Evolutionary conservation across 768 basidiomycete genomes (phyloP).

Genomic region (Tulasnella sp.): DNA sequence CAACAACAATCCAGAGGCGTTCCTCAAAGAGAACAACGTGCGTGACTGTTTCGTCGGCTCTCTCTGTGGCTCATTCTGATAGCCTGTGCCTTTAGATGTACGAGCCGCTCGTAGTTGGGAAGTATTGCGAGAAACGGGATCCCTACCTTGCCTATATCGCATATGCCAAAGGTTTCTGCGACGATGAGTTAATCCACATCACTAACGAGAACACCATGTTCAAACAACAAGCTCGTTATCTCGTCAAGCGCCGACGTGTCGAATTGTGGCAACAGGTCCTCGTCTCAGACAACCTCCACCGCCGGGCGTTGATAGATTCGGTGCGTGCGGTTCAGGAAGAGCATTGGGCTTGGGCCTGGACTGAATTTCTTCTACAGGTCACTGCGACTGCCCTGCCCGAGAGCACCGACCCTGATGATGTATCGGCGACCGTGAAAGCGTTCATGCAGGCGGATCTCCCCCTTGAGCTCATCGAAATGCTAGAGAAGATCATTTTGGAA

Average conservation of each 20-base stretch:
- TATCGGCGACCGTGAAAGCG: slow-evolving; percentile 95
- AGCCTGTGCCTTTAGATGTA: slow-evolving; percentile 51
- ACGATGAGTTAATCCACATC: slow-evolving; percentile 91
- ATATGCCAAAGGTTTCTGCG: slow-evolving; percentile 97
- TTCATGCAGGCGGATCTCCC: slow-evolving; percentile 96
- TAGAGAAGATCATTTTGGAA: slow-evolving; percentile 98
- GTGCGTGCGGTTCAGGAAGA: slow-evolving; percentile 30
- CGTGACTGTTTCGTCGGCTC: slow-evolving; percentile 25
- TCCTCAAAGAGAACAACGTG: slow-evolving; percentile 98
- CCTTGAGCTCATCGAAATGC: slow-evolving; percentile 88
- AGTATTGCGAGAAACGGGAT: slow-evolving; percentile 98
- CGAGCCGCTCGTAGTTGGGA: slow-evolving; percentile 93
- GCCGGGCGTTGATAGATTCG: slow-evolving; percentile 89
- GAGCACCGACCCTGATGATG: slow-evolving; percentile 95
- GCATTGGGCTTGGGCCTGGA: background rate
- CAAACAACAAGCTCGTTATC: slow-evolving; percentile 97
- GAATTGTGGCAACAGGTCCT: slow-evolving; percentile 98
- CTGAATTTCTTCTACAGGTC: slow-evolving; percentile 39
- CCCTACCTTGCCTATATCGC: slow-evolving; percentile 98
- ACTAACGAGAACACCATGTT: slow-evolving; percentile 99
- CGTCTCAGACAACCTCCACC: slow-evolving; percentile 76
- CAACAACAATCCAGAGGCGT: slow-evolving; percentile 94
- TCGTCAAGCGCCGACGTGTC: slow-evolving; percentile 88
- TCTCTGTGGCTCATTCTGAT: slow-evolving; percentile 14
- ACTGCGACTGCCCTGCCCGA: slow-evolving; percentile 93